phyloP scores from a whole-genome alignment of 1,284 basidiomycete genomes.

The Trichosporon inkin region DNA sequence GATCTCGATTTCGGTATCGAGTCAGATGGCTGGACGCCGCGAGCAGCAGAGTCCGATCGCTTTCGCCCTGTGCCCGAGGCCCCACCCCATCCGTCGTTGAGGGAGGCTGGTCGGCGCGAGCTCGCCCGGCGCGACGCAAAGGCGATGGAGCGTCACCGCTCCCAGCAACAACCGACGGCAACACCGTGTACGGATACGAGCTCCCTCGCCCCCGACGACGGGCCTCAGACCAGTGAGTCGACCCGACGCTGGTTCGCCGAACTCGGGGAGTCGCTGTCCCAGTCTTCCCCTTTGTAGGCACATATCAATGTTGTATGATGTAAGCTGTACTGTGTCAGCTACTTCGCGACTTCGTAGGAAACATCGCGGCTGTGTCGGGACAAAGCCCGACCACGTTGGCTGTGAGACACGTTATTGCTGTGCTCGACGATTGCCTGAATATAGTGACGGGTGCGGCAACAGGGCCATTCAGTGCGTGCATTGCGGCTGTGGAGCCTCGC shows the following conservation, averaged over 20 bases:
- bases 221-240: neutral
- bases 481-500: too few relatives aligned
- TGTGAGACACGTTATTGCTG: too few relatives aligned
- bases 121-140: conserved; percentile 23
- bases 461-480: too few relatives aligned
- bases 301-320: neutral
- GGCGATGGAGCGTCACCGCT: conserved; percentile 16
- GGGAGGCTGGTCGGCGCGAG: conserved; percentile 34
- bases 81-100: conserved; percentile 37
- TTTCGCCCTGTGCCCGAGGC: conserved; percentile 32
- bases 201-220: neutral
- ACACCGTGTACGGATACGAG: neutral
- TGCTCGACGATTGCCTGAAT: too few relatives aligned
- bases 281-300: neutral
- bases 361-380: too few relatives aligned
- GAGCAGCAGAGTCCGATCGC: neutral
- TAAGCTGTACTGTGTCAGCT: too few relatives aligned
- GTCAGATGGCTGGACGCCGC: neutral
- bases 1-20: conserved; percentile 31
- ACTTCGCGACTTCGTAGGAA: too few relatives aligned
- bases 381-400: too few relatives aligned
- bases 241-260: neutral
- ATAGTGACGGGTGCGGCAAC: too few relatives aligned
- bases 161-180: neutral
- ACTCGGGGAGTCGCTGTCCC: neutral